Percentiles rank a stretch among this genome's conserved stretches.
These are phyloP conservation scores for Ustilago cynodontis DNA, from an alignment of 1,284 basidiomycete species.

Conservation along the genomic window DNA sequence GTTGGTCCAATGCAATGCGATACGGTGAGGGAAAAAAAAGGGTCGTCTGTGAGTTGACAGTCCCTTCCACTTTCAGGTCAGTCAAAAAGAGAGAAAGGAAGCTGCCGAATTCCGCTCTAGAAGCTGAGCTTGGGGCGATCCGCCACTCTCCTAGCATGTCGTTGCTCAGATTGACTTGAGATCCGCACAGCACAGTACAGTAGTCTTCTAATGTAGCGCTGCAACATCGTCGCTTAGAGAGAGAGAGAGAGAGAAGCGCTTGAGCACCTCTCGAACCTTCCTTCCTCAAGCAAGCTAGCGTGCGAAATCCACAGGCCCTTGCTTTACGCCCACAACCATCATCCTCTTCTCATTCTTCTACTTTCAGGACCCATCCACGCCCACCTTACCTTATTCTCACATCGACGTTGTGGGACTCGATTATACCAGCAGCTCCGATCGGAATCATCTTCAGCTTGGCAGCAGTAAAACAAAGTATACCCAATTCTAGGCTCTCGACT, in stretches of 20 bases:
- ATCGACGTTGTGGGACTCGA: background rate
- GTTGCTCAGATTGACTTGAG: background rate
- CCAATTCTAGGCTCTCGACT: background rate
- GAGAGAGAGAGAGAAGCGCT: background rate
- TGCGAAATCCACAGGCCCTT: background rate
- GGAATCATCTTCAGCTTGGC: background rate
- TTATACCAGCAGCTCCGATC: background rate
- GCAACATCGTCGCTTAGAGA: slow-evolving; percentile 1
- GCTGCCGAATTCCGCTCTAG: background rate
- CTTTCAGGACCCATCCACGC: background rate
- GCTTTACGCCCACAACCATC: slow-evolving; percentile 1
- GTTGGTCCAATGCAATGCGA: too few species aligned
- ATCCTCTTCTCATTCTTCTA: background rate
- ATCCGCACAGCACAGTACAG: background rate
- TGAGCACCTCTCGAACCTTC: too few species aligned
- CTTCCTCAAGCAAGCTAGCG: background rate
- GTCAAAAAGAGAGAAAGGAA: too few species aligned
- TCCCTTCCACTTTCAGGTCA: too few species aligned
- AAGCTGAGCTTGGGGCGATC: background rate
- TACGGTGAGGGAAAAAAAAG: background rate
- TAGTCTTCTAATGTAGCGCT: background rate
- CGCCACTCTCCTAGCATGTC: background rate
- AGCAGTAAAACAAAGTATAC: background rate
- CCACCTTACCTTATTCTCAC: background rate
- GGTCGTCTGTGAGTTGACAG: too few species aligned